Base-by-base conservation (phyloP, 2,329 filamentous ascomycete species). In the Paradendryphiella salina region DNA sequence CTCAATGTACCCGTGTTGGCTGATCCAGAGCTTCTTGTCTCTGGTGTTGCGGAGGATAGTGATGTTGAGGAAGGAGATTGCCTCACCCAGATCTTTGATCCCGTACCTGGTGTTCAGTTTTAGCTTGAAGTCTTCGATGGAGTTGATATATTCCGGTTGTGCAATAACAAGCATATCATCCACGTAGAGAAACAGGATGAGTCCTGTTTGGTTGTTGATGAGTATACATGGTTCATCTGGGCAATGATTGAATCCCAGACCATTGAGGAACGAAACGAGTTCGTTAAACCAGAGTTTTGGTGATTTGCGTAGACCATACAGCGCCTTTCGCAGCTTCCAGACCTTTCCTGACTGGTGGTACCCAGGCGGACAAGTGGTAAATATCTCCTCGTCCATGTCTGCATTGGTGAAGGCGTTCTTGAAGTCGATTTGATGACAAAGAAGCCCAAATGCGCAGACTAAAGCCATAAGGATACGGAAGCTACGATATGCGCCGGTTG, bases 351-450 rank as follows among this genome's bases (percentile, higher is more conserved):
- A 34, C 32, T 17, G 10, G 21, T 10, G 8, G 28, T 46, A 46
- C 35, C 35, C 21, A 18, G 15, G 35, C 28, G n/a, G 34, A 35
- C 36, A 52, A n/a, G 39, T 44, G 11, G 33, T 45, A 14, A 39
- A 50, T 26, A 40, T 46, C 40, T 38, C 31, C n/a, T 46, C 21
- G 29, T 52, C 37, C n/a, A 52, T 52, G 35, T 49, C 37, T 41
- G 44, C 45, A 32, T 52, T 52, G 10, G 31, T 42, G 15, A 52
- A 52, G 33, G 50, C 50, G 17, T 49, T 52, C 44, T 48, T 52
- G 17, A 52, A 49, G 50, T 52, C 36, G 43, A 49, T 49, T 42
- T 49, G 20, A 42, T 49, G 28, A 49, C 48, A 40, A 23, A 46
- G 33, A 46, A 46, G 44, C 44, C 44, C 13, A 28, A 38, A 46